phyloP scores from a whole-genome alignment of 345 rosid genomes.

The Citrus sp. region DNA sequence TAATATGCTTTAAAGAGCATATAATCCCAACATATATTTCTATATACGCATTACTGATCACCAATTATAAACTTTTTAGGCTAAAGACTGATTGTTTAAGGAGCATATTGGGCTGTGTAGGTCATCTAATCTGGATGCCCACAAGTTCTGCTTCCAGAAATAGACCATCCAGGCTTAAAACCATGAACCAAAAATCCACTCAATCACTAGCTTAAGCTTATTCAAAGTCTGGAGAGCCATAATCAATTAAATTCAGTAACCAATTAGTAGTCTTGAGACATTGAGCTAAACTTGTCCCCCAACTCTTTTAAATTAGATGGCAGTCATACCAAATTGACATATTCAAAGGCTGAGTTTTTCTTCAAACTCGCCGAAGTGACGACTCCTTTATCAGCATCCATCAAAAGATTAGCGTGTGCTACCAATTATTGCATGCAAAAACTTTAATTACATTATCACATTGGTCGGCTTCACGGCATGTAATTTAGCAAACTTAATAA shows the following conservation, averaged over 20 bases:
- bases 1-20: too few species aligned
- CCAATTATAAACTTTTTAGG: neutral
- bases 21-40: too few species aligned
- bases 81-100: neutral
- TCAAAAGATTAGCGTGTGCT: conserved; percentile 31
- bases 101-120: neutral
- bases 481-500: too few species aligned
- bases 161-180: neutral
- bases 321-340: neutral
- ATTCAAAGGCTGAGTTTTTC: conserved; percentile 44
- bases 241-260: neutral
- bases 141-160: neutral
- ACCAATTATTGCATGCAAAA: too few species aligned
- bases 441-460: too few species aligned
- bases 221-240: neutral
- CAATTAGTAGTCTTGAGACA: too few species aligned
- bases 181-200: neutral
- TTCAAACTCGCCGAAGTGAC: conserved; percentile 68
- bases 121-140: neutral
- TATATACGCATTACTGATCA: neutral
- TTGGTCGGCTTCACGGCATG: too few species aligned
- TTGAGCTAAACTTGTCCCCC: too few species aligned
- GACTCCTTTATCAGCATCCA: conserved; percentile 55
- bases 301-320: too few species aligned
- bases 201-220: neutral